Evolutionary conservation across 192 early-diverging fungal genomes (phyloP), one percentile per base, ranked within the genome.

Genomic region (Coemansia biformis): DNA sequence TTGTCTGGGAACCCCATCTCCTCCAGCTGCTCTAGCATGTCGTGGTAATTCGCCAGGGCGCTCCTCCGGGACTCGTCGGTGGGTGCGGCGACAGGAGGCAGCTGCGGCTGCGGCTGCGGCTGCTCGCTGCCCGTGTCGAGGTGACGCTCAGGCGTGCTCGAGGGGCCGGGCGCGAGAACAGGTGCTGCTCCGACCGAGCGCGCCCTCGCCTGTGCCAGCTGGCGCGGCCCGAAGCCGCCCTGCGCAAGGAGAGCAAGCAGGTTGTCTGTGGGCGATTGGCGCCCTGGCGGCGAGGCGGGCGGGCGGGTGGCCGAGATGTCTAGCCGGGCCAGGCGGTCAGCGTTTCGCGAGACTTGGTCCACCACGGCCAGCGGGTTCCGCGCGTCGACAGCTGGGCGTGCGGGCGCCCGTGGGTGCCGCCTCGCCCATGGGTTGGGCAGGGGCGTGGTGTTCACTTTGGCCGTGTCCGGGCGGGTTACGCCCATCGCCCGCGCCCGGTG

Each of bases 1-100:
- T 81, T 82, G 66, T 93, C 88, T 43, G 76, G 68, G 57, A 98
- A 98, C 16, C 95, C 95, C 95, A 98, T 98, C 46, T 96, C 91
- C 51, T 89, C 83, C 29, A 98, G 63, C 47, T 84, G 84, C 12
- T 65, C 78, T 29, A 92, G 65, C 73, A 88, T 78, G 36, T 70
- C 53, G 42, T 71, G 75, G 64, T 83, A 90, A 31, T 79, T 79
- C 47, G 69, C 83, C 77, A 57, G 47, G 46, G 33, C 44, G 24
- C 29, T 13, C 28, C 26, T 32, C 14, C 36, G 43, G 10, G 49
- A 37, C 3, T 10, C 32, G 0, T 48, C 41, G 24, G 54, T 34
- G 12, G 56, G 29, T 26, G 16, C 36, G 19, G 36, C 6, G 17
- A 8, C 45, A 18, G 43, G 42, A 1, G 58, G 8, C 29, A 18